Evolutionary conservation across 768 basidiomycete genomes (phyloP).

Genomic region (Leccinum uliginosum): DNA sequence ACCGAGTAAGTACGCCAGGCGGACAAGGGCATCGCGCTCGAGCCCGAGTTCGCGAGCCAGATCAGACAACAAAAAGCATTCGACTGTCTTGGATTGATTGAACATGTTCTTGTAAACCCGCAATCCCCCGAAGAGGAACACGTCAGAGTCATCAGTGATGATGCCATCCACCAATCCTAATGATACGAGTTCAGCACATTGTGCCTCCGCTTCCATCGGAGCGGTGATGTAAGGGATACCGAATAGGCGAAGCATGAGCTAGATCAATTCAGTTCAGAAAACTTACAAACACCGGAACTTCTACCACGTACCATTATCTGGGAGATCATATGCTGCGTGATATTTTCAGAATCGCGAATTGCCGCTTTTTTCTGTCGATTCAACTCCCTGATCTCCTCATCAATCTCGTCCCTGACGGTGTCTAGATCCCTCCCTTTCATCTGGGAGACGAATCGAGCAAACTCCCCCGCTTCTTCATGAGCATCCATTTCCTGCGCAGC

Average conservation of each 20-base stretch:
- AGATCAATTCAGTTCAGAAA: constrained; percentile 2
- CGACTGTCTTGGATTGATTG: constrained; percentile 98
- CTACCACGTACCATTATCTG: constrained; percentile 68
- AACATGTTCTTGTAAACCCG: constrained; percentile 99
- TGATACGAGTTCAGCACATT: constrained; percentile 87
- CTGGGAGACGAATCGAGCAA: constrained; percentile 87
- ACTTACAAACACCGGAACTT: background rate
- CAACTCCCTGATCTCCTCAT: constrained; percentile 80
- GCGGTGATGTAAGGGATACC: constrained; percentile 98
- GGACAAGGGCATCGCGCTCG: constrained; percentile 79
- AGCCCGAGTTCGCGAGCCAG: constrained; percentile 84
- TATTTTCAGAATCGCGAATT: constrained; percentile 91
- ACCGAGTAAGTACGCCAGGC: constrained; percentile 89
- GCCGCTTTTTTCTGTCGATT: constrained; percentile 84
- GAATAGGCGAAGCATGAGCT: constrained; percentile 90
- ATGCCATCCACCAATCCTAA: constrained; percentile 92
- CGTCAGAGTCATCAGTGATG: constrained; percentile 98
- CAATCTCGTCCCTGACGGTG: constrained; percentile 80
- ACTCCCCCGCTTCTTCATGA: constrained; percentile 79
- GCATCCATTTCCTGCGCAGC: constrained; percentile 83
- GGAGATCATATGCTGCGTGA: constrained; percentile 90
- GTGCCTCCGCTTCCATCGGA: constrained; percentile 99
- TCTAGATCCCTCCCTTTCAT: constrained; percentile 85
- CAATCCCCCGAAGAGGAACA: constrained; percentile 93
- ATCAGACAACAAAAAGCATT: constrained; percentile 86